Evolutionary conservation across 139 green algal genomes (phyloP).

Genomic region (Spirogloea muscicola): DNA sequence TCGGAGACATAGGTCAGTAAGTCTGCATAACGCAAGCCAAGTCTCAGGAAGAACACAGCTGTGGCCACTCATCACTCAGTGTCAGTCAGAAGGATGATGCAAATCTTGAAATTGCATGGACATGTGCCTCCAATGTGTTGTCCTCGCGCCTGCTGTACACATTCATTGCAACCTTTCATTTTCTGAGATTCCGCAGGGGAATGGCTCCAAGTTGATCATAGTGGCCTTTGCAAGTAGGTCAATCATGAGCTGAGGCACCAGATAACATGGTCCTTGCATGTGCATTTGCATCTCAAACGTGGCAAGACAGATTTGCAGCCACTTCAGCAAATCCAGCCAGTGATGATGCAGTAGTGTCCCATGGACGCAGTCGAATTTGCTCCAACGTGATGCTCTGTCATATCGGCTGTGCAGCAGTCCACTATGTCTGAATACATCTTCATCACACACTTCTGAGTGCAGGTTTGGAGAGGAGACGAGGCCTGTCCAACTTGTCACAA

Average conservation of each 20-base stretch:
- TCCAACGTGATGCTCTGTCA: background rate
- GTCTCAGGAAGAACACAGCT: background rate
- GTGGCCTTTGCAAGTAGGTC: no score
- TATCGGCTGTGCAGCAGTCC: no score
- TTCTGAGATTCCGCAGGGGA: constrained; percentile 10
- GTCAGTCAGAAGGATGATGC: background rate
- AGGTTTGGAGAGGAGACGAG: constrained; percentile 84
- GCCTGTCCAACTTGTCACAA: constrained; percentile 73
- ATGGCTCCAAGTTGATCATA: constrained; percentile 13
- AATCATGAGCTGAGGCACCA: no score
- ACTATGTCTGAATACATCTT: background rate
- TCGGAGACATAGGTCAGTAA: constrained; percentile 66
- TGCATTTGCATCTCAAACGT: no score
- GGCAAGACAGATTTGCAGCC: no score
- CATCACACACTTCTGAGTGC: background rate
- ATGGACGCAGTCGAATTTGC: background rate
- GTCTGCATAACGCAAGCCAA: constrained; percentile 50
- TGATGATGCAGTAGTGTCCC: constrained; percentile 7
- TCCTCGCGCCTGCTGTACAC: background rate
- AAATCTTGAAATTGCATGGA: constrained; percentile 3
- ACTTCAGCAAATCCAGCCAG: no score
- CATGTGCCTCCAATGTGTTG: background rate
- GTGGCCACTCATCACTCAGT: background rate
- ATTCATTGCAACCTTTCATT: background rate
- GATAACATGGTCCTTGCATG: no score